These are phyloP conservation scores for Glycyrrhiza uralensis DNA, from an alignment of 306 rosid species.

Conservation along the genomic window DNA sequence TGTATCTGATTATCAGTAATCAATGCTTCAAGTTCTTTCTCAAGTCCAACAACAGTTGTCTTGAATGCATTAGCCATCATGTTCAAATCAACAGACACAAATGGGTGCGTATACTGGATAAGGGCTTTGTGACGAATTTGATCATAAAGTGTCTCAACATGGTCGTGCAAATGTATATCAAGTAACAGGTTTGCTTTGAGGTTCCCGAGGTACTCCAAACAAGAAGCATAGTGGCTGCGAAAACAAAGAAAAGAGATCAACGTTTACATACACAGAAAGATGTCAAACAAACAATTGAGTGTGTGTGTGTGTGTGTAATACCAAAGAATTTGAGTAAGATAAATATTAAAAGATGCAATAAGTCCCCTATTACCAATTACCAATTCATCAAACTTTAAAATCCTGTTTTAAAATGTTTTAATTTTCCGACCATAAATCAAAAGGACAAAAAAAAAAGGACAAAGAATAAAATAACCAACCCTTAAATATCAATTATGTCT, in stretches of 20 bases:
- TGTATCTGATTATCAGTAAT: conserved; percentile 93
- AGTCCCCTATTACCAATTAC: not conserved
- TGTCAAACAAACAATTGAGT: not conserved
- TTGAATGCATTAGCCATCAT: conserved; percentile 99
- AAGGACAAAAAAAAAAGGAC: conserved; percentile 7
- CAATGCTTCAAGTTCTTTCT: conserved; percentile 97
- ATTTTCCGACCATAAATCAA: conserved; percentile 12
- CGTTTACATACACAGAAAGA: not conserved
- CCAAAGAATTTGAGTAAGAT: not conserved
- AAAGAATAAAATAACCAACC: not conserved
- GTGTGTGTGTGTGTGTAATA: not conserved
- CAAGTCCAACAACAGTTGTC: conserved; percentile 81
- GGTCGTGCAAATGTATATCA: conserved; percentile 93
- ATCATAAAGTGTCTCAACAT: conserved; percentile 86
- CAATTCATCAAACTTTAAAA: not conserved
- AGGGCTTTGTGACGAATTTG: conserved; percentile 96
- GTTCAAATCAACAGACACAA: conserved; percentile 81
- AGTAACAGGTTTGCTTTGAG: conserved; percentile 81
- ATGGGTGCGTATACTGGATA: conserved; percentile 92
- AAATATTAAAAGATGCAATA: not conserved
- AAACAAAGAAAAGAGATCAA: conserved; percentile 20
- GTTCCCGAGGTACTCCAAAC: conserved; percentile 92
- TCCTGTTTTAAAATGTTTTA: not conserved
- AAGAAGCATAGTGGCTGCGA: conserved; percentile 93
- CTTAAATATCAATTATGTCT: not conserved